Base-by-base conservation (phyloP, 805 yeast genomes). In the Candida nanaspora region DNA sequence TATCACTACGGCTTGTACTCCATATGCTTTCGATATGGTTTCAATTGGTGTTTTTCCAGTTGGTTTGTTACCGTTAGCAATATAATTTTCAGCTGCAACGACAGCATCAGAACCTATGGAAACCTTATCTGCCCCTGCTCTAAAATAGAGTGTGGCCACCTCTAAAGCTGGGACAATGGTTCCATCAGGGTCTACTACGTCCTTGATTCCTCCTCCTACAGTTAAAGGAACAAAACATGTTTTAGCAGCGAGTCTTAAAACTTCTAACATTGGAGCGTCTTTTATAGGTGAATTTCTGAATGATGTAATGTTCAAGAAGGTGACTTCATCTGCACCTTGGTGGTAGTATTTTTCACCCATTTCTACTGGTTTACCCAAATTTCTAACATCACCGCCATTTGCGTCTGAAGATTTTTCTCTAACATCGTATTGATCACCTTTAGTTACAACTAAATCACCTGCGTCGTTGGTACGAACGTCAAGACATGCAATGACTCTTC, bases 21-120 rank as follows among this genome's bases (percentile, higher is more conserved):
- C 99, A 61, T 91, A 93, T 0, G 95, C 85, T 32, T 75, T 73
- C 1, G 97, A 86, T 22, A 93, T 93, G 0, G 94, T 82, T 63
- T 93, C 99, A 49, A 93, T 91, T 20, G 98, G 96, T 0, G 95
- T 72, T 2, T 66, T 70, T 0, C 98, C 98, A 35, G 75, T 72
- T 35, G 82, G 78, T 27, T 56, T 61, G 21, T 66, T 62, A 33
- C 81, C 82, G 37, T 68, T 68, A 0, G 69, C 73, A 61, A 83
- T 85, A 61, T 68, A 93, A 30, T 76, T 68, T 57, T 88, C 96
- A 4, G 98, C 98, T 26, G 95, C 95, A 38, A 65, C 61, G 2
- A 93, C 98, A 0, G 99, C 95, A 65, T 93, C 99, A 8, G 95
- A 77, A n/a, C 99, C 99, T 56, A 93, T 93, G 35, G 96, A 86